Evolutionary conservation across 805 yeast species (phyloP).

Genomic region (Lipomyces kockii): DNA sequence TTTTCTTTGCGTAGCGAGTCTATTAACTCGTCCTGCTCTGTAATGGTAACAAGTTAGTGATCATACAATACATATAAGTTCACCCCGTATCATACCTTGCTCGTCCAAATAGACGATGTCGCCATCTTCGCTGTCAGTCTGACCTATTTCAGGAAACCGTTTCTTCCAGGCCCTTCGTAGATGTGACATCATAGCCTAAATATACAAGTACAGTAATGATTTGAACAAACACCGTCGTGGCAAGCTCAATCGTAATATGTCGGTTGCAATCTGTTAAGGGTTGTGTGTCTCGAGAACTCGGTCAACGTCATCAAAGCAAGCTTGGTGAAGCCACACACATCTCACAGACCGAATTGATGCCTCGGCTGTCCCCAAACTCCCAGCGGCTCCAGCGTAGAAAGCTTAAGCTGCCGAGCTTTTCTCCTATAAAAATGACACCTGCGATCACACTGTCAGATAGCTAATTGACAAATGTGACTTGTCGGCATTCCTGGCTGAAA

Average conservation of each 20-base stretch:
- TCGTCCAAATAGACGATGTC: slow-evolving; percentile 34
- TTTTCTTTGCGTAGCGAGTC: slow-evolving; percentile 24
- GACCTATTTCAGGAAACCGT: slow-evolving; percentile 16
- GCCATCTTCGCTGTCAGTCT: slow-evolving; percentile 19
- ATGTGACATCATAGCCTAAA: slow-evolving; percentile 18
- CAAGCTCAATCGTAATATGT: background rate
- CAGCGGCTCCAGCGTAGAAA: background rate
- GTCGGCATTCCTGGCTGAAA: slow-evolving; percentile 1
- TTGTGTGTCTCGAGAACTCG: no score
- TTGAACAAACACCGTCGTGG: background rate
- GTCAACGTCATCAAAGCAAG: no score
- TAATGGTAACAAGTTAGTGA: background rate
- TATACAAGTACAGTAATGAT: background rate
- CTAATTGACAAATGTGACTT: background rate
- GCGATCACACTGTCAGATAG: background rate
- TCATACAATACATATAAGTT: background rate
- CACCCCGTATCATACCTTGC: slow-evolving; percentile 20
- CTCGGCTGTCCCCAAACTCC: background rate
- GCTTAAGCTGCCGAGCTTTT: background rate
- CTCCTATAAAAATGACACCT: background rate
- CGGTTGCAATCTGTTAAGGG: background rate
- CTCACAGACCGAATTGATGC: background rate
- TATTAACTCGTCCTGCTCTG: slow-evolving; percentile 35
- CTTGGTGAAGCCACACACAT: no score
- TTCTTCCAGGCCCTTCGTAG: slow-evolving; percentile 25